Conservation (phyloP, 108 stramenopile genomes). For the Nannochloropsis oceanica region DNA sequence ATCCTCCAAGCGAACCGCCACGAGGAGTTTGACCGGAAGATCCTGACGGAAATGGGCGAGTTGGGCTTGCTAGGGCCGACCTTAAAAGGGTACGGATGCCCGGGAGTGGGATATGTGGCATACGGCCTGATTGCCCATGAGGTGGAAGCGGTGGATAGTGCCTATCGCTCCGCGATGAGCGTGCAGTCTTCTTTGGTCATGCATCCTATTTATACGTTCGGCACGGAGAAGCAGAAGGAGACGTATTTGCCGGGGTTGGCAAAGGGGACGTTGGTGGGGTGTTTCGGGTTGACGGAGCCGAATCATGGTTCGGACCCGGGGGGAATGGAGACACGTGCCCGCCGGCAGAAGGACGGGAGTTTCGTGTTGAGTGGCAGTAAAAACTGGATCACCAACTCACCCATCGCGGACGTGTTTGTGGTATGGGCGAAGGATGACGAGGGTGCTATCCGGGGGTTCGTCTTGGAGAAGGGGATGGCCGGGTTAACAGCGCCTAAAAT, state of each 20-base stretch:
- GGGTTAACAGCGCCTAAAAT: constrained; percentile 60
- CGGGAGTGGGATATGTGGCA: constrained; percentile 54
- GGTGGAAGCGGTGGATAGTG: constrained; percentile 46
- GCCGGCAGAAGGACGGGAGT: constrained; percentile 47
- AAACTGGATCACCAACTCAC: constrained; percentile 93
- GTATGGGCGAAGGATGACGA: constrained; percentile 69
- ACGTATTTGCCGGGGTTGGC: constrained; percentile 76
- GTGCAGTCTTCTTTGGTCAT: constrained; percentile 85
- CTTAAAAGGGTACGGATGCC: constrained; percentile 65
- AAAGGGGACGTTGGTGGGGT: constrained; percentile 61
- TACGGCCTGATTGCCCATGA: constrained; percentile 67
- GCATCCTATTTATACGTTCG: constrained; percentile 86
- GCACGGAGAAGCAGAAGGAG: constrained; percentile 56
- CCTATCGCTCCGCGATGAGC: constrained; percentile 74
- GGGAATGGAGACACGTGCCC: constrained; percentile 67
- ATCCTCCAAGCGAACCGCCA: constrained; percentile 66
- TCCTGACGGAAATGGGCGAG: constrained; percentile 69
- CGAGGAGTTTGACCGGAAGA: constrained; percentile 52
- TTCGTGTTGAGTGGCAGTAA: constrained; percentile 69
- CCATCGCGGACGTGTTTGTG: constrained; percentile 80
- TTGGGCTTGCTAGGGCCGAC: constrained; percentile 76
- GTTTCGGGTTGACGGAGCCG: constrained; percentile 92
- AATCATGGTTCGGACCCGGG: constrained; percentile 83
- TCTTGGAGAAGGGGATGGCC: constrained; percentile 57
- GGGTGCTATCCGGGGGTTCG: constrained; percentile 63